Evolutionary conservation across 1,284 basidiomycete genomes (phyloP), one percentile per base, ranked within the genome.

Genomic region (Microstroma glucosiphilum): DNA sequence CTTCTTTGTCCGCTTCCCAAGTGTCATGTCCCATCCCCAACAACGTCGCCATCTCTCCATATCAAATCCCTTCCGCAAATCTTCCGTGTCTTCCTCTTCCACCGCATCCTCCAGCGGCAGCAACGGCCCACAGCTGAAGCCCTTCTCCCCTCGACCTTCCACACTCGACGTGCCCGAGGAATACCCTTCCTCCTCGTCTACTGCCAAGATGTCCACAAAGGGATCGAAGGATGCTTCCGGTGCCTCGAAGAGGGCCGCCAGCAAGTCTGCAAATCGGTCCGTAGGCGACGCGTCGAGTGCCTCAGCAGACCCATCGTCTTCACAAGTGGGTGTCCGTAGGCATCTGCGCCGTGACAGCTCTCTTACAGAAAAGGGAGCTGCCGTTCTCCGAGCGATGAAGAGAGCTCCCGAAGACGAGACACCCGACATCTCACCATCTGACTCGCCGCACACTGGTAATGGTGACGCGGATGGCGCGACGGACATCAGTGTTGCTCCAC

Each of bases 321-420:
- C 43, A 48, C 43, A 21, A 48, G 3, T 17, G 43, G 21, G 6
- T 37, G 30, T 3, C 30, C 30, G 30, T 37, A 37, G 30, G 30
- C 30, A 37, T 37, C 3, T 37, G 30, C 30, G 30, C 9, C 51
- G 51, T 21, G 13, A 21, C 13, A 25, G 51, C 17, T 54, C 51
- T 6, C 51, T 54, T 25, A 23, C 51, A 2, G 51, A 77, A 57
- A 72, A 72, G 62, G 76, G 74, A n/a, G 70, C 69, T 11, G 76
- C 76, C 51, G 76, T 77, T 26, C 59, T 77, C n/a, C 62, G 71
- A 12, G 76, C 75, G 1, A 59, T 77, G 7, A 71, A 71, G 4
- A 63, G 76, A 23, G 72, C 76, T 25, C 63, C 63, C 15, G 58
- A 64, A 48, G 59, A 60, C 51, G 43, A 26, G 19, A 19, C 49